Conservation (phyloP, 768 basidiomycete genomes). For the Podaxis sp. region DNA sequence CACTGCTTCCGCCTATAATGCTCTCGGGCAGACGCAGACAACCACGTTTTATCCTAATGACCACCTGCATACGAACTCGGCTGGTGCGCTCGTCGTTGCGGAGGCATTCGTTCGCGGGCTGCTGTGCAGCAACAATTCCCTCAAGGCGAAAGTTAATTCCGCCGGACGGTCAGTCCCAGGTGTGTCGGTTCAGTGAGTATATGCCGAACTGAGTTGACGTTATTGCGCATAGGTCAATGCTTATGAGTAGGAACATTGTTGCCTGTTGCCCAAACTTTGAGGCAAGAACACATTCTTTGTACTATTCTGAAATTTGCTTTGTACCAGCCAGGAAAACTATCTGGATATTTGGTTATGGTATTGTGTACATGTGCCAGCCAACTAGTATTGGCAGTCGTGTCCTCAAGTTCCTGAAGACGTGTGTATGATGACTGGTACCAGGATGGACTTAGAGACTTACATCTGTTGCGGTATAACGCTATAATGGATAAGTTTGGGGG, state of each 20-base stretch:
- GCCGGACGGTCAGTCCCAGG: constrained; percentile 38
- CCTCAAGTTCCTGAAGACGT: too few species aligned
- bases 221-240: neutral
- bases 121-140: constrained; percentile 35
- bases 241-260: neutral
- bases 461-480: too few species aligned
- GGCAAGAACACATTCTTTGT: neutral
- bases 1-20: constrained; percentile 40
- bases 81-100: constrained; percentile 47
- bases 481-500: too few species aligned
- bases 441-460: too few species aligned
- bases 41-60: constrained; percentile 45
- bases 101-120: constrained; percentile 46
- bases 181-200: constrained; percentile 17
- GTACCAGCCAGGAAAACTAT: too few species aligned
- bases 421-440: too few species aligned
- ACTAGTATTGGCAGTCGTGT: too few species aligned
- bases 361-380: too few species aligned
- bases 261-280: neutral
- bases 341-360: too few species aligned
- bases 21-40: constrained; percentile 37
- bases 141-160: constrained; percentile 35
- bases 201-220: neutral
- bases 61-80: constrained; percentile 44
- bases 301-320: neutral